Evolutionary conservation across 352 stramenopile genomes (phyloP), one percentile per base, ranked within the genome.

Genomic region (Pythium phragmiticola): DNA sequence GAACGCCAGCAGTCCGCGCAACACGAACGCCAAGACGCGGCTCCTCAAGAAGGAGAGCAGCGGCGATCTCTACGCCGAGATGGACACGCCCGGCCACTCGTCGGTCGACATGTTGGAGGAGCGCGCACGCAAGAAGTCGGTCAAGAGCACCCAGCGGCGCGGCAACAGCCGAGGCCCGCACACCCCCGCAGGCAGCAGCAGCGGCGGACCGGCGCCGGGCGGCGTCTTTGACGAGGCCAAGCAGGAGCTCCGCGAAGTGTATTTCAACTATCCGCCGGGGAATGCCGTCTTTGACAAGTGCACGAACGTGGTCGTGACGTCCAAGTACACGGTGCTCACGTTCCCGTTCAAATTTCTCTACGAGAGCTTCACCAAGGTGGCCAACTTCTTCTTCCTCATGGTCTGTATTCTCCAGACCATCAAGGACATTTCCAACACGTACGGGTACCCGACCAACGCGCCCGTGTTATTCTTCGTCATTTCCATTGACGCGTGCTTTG

Each of bases 341-440:
- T 97, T 98, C 61, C 45, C 96, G 34, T 83, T 88, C 49, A 94
- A 92, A 57, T 97, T 97, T 46, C 61, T 98, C 2, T 89, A 80
- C 56, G 87, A 97, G 67, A 88, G 78, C 65, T 95, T 95, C 65
- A 77, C 72, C 41, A 96, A 97, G 56, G 81, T 97, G 34, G 92
- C 92, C 66, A 98, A 98, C 64, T 88, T 97, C 49, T 98, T 97
- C 71, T 98, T 98, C 61, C 78, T 98, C 45, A 78, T 97, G 71
- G 87, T 98, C 56, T 94, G 83, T 54, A 84, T 93, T 54, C 69
- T 98, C 52, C 90, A 98, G 71, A 86, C 75, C 36, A 90, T 94
- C 70, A 81, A 80, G 14, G 69, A 75, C n/a, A 92, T 94, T 70
- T 82, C 70, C 50, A 92, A 92, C 75, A 92, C 84, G 57, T 90